These are phyloP conservation scores for Chrysoporthe austroafricana DNA, from an alignment of 2,329 filamentous ascomycete species.

Conservation along the genomic window DNA sequence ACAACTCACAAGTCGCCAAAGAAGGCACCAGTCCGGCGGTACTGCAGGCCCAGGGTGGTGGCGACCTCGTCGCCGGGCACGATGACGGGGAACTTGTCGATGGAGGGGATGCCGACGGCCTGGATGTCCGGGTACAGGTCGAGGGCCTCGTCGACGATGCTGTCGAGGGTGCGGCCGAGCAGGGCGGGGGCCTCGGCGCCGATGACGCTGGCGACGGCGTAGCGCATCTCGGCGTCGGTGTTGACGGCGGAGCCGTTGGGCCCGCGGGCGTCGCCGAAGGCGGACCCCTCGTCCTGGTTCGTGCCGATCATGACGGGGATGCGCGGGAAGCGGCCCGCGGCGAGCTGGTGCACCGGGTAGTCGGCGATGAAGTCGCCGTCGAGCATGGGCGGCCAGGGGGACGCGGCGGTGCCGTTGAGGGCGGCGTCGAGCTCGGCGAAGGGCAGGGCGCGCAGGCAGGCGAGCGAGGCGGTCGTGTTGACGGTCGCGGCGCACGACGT, in stretches of 20 bases:
- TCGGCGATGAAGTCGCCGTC: slow-evolving; percentile 30
- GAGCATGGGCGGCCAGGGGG: slow-evolving; percentile 25
- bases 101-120: slow-evolving; percentile 20
- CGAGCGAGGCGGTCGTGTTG: slow-evolving; percentile 33
- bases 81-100: slow-evolving; percentile 26
- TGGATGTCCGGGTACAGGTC: slow-evolving; percentile 25
- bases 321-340: slow-evolving; percentile 17
- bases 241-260: slow-evolving; percentile 20
- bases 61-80: slow-evolving; percentile 18
- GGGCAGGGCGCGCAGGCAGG: slow-evolving; percentile 29
- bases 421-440: slow-evolving; percentile 24
- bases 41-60: slow-evolving; percentile 22
- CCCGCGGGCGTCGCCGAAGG: slow-evolving; percentile 20
- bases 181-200: slow-evolving; percentile 18
- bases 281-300: slow-evolving; percentile 25
- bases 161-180: slow-evolving; percentile 20
- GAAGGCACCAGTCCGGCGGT: slow-evolving; percentile 24
- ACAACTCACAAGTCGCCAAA: slow-evolving; percentile 29
- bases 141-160: slow-evolving; percentile 21
- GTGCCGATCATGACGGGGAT: slow-evolving; percentile 26
- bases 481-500: slow-evolving; percentile 35
- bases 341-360: slow-evolving; percentile 22
- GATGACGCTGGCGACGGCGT: slow-evolving; percentile 19
- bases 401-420: slow-evolving; percentile 25
- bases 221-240: slow-evolving; percentile 24